A percentile compares a stretch with the other conserved stretches of the same genome.
Evolutionary conservation across 2,329 filamentous ascomycete species (phyloP).

Genomic region (Xylaria polymorpha): DNA sequence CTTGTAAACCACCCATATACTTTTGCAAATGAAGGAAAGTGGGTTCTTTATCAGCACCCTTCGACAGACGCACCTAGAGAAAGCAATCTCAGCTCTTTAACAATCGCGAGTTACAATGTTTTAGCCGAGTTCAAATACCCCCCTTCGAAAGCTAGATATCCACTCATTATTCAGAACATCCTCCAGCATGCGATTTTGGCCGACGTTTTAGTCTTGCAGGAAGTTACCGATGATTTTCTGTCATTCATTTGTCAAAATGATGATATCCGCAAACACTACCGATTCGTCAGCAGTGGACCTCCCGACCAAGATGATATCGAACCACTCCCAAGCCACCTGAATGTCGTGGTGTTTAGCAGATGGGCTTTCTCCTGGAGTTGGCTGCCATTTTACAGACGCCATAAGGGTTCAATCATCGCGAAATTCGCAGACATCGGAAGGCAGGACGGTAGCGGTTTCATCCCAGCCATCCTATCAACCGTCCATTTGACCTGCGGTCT

Average conservation of each 20-base stretch:
- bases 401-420: constrained; percentile 68
- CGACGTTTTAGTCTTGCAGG: constrained; percentile 67
- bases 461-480: constrained; percentile 63
- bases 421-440: constrained; percentile 52
- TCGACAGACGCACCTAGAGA: constrained; percentile 14
- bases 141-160: constrained; percentile 56
- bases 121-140: constrained; percentile 63
- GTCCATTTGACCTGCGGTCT: constrained; percentile 72
- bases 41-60: constrained; percentile 35
- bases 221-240: constrained; percentile 74
- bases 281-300: constrained; percentile 68
- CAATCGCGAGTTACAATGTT: constrained; percentile 64
- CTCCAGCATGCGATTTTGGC: constrained; percentile 56
- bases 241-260: constrained; percentile 62
- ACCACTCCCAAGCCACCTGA: constrained; percentile 69
- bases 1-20: constrained; percentile 39
- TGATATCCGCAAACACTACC: constrained; percentile 61
- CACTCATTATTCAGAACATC: constrained; percentile 58
- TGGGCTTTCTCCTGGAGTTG: constrained; percentile 66
- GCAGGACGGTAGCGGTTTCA: constrained; percentile 43
- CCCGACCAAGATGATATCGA: constrained; percentile 63
- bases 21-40: constrained; percentile 39
- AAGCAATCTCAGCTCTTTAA: constrained; percentile 40
- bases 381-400: constrained; percentile 63
- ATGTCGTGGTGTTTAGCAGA: constrained; percentile 69